These are phyloP conservation scores for Plantago ovata DNA, from an alignment of 257 asterid species.

Conservation along the genomic window DNA sequence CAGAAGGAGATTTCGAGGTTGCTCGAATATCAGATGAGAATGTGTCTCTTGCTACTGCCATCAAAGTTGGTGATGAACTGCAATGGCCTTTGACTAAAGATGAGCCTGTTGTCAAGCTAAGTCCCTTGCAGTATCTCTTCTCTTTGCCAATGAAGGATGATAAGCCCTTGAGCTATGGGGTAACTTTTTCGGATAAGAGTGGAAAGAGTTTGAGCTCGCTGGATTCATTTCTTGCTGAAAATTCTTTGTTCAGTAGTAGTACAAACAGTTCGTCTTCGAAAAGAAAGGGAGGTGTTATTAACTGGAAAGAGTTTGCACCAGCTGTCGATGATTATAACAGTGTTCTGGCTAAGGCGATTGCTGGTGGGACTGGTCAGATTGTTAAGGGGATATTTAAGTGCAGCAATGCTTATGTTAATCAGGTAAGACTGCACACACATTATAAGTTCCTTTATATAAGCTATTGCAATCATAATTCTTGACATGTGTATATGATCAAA, in stretches of 20 bases:
- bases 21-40: constrained; percentile 40
- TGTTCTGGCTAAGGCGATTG: constrained; percentile 73
- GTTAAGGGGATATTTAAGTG: constrained; percentile 70
- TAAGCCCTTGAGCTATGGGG: constrained; percentile 70
- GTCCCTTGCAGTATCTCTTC: constrained; percentile 51
- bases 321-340: constrained; percentile 59
- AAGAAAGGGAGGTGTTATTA: constrained; percentile 27
- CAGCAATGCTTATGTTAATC: constrained; percentile 68
- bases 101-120: constrained; percentile 78
- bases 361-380: constrained; percentile 77
- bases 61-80: constrained; percentile 64
- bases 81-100: constrained; percentile 86
- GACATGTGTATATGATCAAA: not conserved
- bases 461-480: not conserved
- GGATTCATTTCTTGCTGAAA: constrained; percentile 55
- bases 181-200: constrained; percentile 38
- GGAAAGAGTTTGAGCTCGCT: constrained; percentile 32
- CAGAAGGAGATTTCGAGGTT: constrained; percentile 52
- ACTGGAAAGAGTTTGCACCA: constrained; percentile 84
- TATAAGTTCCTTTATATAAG: too few species aligned
- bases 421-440: constrained; percentile 33
- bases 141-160: constrained; percentile 65
- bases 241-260: constrained; percentile 42
- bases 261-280: constrained; percentile 3
- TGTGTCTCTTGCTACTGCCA: constrained; percentile 52